Base-by-base conservation (phyloP, 805 yeast genomes). In the Saccharomycodes ludwigii region DNA sequence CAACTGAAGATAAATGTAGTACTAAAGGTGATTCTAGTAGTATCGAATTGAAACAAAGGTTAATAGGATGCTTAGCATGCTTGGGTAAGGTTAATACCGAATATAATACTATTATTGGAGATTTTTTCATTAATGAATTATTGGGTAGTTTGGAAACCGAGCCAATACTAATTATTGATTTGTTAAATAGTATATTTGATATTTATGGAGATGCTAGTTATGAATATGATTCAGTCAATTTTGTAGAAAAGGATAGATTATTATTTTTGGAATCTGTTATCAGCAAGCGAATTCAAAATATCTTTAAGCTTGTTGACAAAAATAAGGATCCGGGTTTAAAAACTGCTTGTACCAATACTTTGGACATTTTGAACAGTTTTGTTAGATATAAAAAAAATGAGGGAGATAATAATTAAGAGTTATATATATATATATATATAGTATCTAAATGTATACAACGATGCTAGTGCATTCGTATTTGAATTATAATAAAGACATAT, bases 201-300 rank as follows among this genome's bases (percentile, higher is more conserved):
- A 62, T 85, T 5, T 91, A 78, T 55, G 80, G 80, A 10, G 97
- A 91, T 56, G 67, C 67, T 22, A 58, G 52, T 4, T 78, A 64
- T 43, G 66, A 61, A 11, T 85, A 84, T 46, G 94, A 84, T 48
- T 57, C 53, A 17, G 71, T 72, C 3, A 68, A 81, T 1, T 88
- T 77, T 52, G 80, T 77, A 17, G 50, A 63, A 7, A 65, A 65
- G 13, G 60, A 65, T 6, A 68, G 73, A 42, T 46, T 71, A 22
- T 34, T 44, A 1, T 48, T 52, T 11, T 58, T 84, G 27, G 48
- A 52, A 33, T 40, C 41, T 1, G 52, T 54, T 15, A 47, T 69
- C 7, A 52, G 61, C 29, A 67, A 72, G 7, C 56, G 56, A n/a
- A 57, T 77, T 34, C 71, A 67, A 40, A 54, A 65, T 4, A 54